Evolutionary conservation across 2,329 filamentous ascomycete genomes (phyloP).

Genomic region (Stachybotrys chartarum): DNA sequence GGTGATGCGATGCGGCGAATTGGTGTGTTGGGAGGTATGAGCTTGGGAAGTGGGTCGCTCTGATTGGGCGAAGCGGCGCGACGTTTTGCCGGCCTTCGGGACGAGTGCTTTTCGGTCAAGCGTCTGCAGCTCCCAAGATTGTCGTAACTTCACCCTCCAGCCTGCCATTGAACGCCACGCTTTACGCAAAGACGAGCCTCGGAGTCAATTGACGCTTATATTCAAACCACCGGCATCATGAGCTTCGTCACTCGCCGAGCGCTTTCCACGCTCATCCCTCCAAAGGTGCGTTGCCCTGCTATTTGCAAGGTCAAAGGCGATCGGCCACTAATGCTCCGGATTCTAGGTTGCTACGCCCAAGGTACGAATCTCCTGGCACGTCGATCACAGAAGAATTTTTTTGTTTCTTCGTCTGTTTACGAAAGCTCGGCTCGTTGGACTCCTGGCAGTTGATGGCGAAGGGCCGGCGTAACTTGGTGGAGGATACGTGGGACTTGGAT

Average conservation of each 20-base stretch:
- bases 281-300: conserved; percentile 63
- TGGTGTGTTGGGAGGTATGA: conserved; percentile 16
- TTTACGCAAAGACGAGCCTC: conserved; percentile 21
- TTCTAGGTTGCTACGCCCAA: conserved; percentile 71
- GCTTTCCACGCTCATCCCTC: conserved; percentile 97
- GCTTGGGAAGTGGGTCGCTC: conserved; percentile 14
- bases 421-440: neutral
- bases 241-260: conserved; percentile 85
- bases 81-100: conserved; percentile 31
- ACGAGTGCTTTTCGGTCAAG: conserved; percentile 43
- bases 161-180: conserved; percentile 27
- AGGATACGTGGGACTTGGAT: conserved; percentile 4
- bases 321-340: conserved; percentile 8
- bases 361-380: conserved; percentile 47
- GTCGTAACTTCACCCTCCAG: conserved; percentile 15
- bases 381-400: neutral
- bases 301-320: neutral
- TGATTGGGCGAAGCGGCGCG: conserved; percentile 37
- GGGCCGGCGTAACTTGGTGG: conserved; percentile 3
- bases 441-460: neutral
- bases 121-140: conserved; percentile 14
- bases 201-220: conserved; percentile 14
- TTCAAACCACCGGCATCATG: conserved; percentile 56
- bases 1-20: conserved; percentile 17
- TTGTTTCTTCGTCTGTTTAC: neutral